Evolutionary conservation across 768 basidiomycete genomes (phyloP).

Genomic region (Cystoderma amianthinum): DNA sequence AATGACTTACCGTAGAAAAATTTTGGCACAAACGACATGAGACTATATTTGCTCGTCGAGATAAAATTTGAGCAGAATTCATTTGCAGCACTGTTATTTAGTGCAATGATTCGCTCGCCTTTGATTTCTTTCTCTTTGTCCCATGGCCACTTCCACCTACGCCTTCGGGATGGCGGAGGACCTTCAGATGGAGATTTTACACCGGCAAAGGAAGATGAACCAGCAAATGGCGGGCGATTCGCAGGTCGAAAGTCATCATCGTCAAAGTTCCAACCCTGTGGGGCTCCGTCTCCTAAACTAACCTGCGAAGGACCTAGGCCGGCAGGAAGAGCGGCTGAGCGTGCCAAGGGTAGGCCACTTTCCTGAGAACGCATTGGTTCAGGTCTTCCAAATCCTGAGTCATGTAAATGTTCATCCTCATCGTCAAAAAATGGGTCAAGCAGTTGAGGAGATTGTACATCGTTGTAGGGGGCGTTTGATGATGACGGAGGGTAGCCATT

Average conservation of each 20-base stretch:
- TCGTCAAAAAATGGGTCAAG: conserved; percentile 91
- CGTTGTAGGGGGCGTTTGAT: conserved; percentile 29
- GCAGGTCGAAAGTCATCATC: conserved; percentile 47
- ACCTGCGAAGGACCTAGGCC: conserved; percentile 44
- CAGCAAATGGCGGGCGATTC: conserved; percentile 31
- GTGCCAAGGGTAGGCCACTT: conserved; percentile 52
- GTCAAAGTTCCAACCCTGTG: conserved; percentile 73
- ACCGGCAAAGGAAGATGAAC: conserved; percentile 32
- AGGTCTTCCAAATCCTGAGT: conserved; percentile 58
- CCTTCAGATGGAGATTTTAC: conserved; percentile 11
- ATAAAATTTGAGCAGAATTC: conserved; percentile 75
- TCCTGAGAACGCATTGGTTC: conserved; percentile 45
- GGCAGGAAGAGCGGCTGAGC: conserved; percentile 55
- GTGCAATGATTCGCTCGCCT: conserved; percentile 74
- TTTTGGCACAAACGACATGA: conserved; percentile 83
- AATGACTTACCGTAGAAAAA: conserved; percentile 75
- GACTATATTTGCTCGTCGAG: conserved; percentile 93
- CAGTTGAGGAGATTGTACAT: conserved; percentile 34
- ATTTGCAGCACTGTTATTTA: conserved; percentile 72
- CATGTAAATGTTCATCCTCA: conserved; percentile 65
- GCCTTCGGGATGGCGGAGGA: conserved; percentile 16
- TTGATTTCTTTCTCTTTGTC: conserved; percentile 53
- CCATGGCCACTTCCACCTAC: conserved; percentile 84
- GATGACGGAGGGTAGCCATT: conserved; percentile 56
- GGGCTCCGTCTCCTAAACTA: conserved; percentile 35